phyloP scores from a whole-genome alignment of 2,329 filamentous ascomycete species.

The Penicillium palitans region DNA sequence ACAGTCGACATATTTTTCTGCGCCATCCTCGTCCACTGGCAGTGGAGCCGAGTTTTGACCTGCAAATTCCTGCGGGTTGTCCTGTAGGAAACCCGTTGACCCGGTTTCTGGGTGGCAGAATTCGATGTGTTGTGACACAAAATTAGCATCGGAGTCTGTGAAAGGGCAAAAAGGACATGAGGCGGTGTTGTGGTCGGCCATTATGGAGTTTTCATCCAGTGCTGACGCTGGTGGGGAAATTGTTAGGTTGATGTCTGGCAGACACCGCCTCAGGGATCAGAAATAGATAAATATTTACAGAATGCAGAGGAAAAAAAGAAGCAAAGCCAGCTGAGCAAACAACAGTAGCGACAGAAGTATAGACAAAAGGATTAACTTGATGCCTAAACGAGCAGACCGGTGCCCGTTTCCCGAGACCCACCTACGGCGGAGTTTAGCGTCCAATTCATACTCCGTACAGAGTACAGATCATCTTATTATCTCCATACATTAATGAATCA shows the following conservation, averaged over 20 bases:
- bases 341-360: background rate
- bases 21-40: conserved; percentile 12
- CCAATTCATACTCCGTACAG: too few relatives aligned
- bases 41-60: background rate
- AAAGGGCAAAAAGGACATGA: conserved; percentile 51
- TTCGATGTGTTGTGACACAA: conserved; percentile 48
- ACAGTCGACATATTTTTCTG: conserved; percentile 52
- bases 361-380: conserved; percentile 2
- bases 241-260: background rate
- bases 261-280: background rate
- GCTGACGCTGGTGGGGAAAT: background rate
- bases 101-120: conserved; percentile 46
- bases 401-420: conserved; percentile 5
- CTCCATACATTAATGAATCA: background rate
- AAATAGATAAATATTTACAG: conserved; percentile 4
- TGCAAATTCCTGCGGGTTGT: conserved; percentile 5
- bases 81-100: conserved; percentile 26
- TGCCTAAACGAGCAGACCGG: conserved; percentile 3
- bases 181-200: conserved; percentile 24
- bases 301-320: background rate
- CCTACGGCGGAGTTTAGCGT: background rate
- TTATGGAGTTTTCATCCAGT: conserved; percentile 8
- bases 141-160: conserved; percentile 40
- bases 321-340: background rate
- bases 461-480: background rate